A percentile compares a stretch with the other conserved stretches of the same genome.
Conservation (phyloP, 208 protist genomes). For the Leptomonas pyrrhocoris region DNA sequence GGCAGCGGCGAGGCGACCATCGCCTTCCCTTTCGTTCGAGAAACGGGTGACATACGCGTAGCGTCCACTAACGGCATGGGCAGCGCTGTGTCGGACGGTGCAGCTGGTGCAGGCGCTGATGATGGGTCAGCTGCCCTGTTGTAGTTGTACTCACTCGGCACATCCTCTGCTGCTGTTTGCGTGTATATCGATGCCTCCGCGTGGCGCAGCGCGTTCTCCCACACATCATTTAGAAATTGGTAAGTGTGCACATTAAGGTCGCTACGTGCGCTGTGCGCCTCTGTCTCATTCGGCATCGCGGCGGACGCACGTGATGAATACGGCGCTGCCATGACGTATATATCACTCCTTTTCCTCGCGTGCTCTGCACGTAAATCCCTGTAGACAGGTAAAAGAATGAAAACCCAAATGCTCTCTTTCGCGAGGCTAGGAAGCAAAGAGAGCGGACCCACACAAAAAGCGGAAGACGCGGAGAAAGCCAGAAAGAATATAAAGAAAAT, state of each 20-base stretch:
- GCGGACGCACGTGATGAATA: background rate
- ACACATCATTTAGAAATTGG: constrained; percentile 22
- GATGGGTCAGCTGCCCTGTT: background rate
- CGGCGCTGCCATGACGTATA: background rate
- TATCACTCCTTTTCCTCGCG: background rate
- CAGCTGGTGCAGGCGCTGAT: background rate
- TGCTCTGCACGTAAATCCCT: no score
- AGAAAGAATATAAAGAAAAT: no score
- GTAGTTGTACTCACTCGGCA: background rate
- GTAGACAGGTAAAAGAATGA: no score
- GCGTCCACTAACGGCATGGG: background rate
- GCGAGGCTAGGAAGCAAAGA: no score
- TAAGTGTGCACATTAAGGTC: constrained; percentile 18
- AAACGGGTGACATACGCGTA: background rate
- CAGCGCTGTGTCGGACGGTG: background rate
- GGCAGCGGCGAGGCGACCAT: constrained; percentile 6
- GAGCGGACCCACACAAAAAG: no score
- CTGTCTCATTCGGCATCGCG: constrained; percentile 5
- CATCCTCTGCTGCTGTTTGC: background rate
- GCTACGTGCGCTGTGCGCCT: background rate
- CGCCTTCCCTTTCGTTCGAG: background rate
- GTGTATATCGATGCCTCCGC: background rate
- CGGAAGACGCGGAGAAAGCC: no score
- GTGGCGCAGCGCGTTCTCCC: constrained; percentile 12
- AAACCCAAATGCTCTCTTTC: no score